phyloP scores from a whole-genome alignment of 805 yeast genomes.

The Barnettozyma salicaria region DNA sequence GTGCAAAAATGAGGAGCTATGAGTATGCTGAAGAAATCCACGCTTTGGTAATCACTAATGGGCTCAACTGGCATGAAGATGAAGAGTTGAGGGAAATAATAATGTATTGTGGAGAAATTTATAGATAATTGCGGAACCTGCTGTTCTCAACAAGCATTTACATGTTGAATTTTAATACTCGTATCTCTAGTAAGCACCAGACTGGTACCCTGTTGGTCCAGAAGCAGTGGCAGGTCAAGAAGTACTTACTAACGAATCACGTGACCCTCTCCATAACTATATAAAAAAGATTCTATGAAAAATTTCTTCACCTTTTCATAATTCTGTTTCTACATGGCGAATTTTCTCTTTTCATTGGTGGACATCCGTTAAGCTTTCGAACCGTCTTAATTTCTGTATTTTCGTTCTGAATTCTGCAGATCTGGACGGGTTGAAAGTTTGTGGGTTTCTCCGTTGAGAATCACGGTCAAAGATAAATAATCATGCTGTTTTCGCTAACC shows the following conservation, averaged over 20 bases:
- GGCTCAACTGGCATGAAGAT: constrained; percentile 30
- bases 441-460: constrained; percentile 6
- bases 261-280: not conserved
- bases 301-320: not conserved
- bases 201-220: no score
- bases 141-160: no score
- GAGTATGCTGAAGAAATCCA: constrained; percentile 21
- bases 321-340: not conserved
- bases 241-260: no score
- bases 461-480: constrained; percentile 9
- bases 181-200: no score
- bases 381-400: not conserved
- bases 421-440: no score
- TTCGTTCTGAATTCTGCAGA: constrained; percentile 10
- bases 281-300: not conserved
- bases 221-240: no score
- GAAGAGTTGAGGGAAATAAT: constrained; percentile 26
- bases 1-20: constrained; percentile 7
- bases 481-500: constrained; percentile 30
- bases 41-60: constrained; percentile 29
- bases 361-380: not conserved
- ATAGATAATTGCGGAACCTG: constrained; percentile 1
- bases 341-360: not conserved
- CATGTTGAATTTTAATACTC: no score
- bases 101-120: constrained; percentile 6